phyloP scores from a whole-genome alignment of 2,329 filamentous ascomycete genomes.

The Arthrobotrys conoides region DNA sequence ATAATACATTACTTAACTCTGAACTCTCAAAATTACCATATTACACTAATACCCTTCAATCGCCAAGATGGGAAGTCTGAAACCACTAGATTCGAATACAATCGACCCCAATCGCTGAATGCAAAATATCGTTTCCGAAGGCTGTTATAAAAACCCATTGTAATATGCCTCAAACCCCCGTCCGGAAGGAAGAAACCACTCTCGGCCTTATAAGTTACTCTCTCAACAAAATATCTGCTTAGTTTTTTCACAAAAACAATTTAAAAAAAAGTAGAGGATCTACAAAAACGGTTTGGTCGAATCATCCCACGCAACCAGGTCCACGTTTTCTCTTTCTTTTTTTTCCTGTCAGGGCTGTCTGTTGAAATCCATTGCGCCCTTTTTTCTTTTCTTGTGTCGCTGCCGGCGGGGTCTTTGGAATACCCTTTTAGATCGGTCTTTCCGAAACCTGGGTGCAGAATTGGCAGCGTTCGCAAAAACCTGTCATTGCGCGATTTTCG shows the following conservation, averaged over 20 bases:
- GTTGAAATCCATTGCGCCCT: conserved; percentile 11
- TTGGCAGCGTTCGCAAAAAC: conserved; percentile 48
- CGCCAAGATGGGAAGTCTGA: neutral
- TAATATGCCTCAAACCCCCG: conserved; percentile 55
- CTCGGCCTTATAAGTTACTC: conserved; percentile 6
- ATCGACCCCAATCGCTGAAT: conserved; percentile 4
- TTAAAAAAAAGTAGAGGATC: neutral
- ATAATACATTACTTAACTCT: neutral
- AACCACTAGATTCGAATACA: neutral
- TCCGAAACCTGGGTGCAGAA: conserved; percentile 60
- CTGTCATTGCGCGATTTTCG: conserved; percentile 54
- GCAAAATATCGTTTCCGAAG: conserved; percentile 37
- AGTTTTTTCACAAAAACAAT: no score
- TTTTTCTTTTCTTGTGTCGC: conserved; percentile 28
- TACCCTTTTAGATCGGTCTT: conserved; percentile 35
- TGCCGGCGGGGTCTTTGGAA: conserved; percentile 7
- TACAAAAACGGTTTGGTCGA: conserved; percentile 38
- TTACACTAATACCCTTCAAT: neutral
- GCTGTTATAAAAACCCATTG: conserved; percentile 18
- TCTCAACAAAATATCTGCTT: conserved; percentile 15
- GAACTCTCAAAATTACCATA: neutral
- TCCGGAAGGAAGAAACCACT: conserved; percentile 7
- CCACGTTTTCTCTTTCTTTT: conserved; percentile 50
- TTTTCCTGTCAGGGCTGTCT: conserved; percentile 18
- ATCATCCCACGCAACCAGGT: conserved; percentile 58